phyloP scores from a whole-genome alignment of 768 basidiomycete genomes.

The Krasilnikovozyma curviuscula region DNA sequence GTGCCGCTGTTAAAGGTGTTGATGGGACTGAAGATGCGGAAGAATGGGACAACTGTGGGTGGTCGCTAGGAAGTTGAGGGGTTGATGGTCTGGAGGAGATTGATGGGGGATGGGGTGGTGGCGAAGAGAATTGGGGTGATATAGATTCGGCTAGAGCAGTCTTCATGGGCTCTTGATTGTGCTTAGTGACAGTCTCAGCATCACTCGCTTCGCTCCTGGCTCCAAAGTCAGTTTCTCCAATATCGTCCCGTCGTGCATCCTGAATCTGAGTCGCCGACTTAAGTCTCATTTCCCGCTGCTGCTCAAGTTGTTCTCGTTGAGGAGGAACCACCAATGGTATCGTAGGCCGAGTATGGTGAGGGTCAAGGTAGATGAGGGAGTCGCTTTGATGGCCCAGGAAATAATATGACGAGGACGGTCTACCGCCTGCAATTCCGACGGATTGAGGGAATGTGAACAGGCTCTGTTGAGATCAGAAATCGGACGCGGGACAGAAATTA shows the following conservation, averaged over 20 bases:
- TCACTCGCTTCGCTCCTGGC: too few species aligned
- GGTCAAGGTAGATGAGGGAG: constrained; percentile 40
- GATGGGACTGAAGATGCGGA: constrained; percentile 12
- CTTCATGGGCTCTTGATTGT: too few species aligned
- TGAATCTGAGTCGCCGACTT: too few species aligned
- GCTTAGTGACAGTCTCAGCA: too few species aligned
- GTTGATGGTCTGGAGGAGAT: background rate
- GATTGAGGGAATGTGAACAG: constrained; percentile 87
- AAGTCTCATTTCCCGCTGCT: too few species aligned
- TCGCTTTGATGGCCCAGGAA: constrained; percentile 86
- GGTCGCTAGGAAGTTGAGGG: background rate
- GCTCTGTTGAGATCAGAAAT: constrained; percentile 36
- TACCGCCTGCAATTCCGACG: constrained; percentile 87
- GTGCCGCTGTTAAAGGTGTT: constrained; percentile 29
- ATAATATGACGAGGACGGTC: constrained; percentile 94
- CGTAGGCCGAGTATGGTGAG: constrained; percentile 20
- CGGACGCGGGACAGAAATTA: background rate
- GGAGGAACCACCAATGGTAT: background rate
- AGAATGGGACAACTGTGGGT: constrained; percentile 16
- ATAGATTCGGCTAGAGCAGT: too few species aligned
- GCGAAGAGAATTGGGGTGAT: too few species aligned
- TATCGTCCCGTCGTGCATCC: too few species aligned
- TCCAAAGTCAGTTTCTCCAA: too few species aligned
- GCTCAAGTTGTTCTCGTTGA: background rate
- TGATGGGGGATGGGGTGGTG: background rate